Evolutionary conservation across 495 filamentous ascomycete species (phyloP).

Genomic region (Daldinia caldariorum): DNA sequence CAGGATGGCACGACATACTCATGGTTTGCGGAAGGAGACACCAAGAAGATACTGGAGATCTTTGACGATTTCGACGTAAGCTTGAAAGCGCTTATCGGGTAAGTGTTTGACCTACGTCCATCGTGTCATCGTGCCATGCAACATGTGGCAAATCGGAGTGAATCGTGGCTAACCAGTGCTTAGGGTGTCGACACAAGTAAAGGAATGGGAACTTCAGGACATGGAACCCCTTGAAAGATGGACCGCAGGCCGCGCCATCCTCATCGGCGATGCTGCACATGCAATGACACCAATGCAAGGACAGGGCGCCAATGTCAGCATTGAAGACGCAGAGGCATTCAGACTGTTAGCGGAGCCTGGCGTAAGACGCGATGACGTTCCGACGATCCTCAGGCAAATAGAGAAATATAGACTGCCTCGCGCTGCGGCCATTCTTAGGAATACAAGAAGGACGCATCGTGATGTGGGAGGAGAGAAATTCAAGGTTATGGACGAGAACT

Average conservation of each 20-base stretch:
- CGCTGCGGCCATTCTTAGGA: slow-evolving; percentile 22
- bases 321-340: slow-evolving; percentile 53
- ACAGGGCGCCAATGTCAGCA: slow-evolving; percentile 50
- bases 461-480: slow-evolving; percentile 33
- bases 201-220: slow-evolving; percentile 58
- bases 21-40: slow-evolving; percentile 48
- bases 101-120: slow-evolving; percentile 3
- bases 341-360: slow-evolving; percentile 35
- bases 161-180: slow-evolving; percentile 3
- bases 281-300: slow-evolving; percentile 55
- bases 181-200: slow-evolving; percentile 32
- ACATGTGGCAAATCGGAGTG: no score
- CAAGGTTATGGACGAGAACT: slow-evolving; percentile 30
- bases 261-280: slow-evolving; percentile 59
- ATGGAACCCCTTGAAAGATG: slow-evolving; percentile 53
- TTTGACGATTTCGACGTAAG: slow-evolving; percentile 53
- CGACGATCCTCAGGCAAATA: slow-evolving; percentile 28
- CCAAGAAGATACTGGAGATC: slow-evolving; percentile 50
- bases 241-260: slow-evolving; percentile 48
- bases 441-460: slow-evolving; percentile 27
- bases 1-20: slow-evolving; percentile 39
- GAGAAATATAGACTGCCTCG: slow-evolving; percentile 25
- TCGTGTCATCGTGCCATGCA: no score
- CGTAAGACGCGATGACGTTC: slow-evolving; percentile 32
- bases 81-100: slow-evolving; percentile 45